Percentiles rank a stretch among this genome's conserved stretches.
Evolutionary conservation across 1,139 yeast genomes (phyloP).

Genomic region (Meyerozyma sp.): DNA sequence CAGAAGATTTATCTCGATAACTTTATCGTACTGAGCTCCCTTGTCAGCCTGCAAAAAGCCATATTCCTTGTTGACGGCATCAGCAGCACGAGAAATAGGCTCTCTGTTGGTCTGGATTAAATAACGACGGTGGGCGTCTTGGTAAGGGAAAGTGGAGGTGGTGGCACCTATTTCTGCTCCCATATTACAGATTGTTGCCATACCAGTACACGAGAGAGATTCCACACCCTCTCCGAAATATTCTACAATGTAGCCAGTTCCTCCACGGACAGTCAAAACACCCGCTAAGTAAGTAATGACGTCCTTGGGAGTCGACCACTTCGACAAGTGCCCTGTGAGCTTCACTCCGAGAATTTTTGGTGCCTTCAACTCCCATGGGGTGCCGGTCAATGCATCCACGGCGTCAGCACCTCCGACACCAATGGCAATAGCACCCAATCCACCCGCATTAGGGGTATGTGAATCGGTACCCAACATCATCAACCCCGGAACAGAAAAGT

Average conservation of each 20-base stretch:
- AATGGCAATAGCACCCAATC: conserved; percentile 92
- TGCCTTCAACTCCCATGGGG: conserved; percentile 99
- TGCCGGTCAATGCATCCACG: conserved; percentile 91
- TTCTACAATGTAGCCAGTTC: conserved; percentile 93
- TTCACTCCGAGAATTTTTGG: conserved; percentile 91
- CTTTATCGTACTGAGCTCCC: conserved; percentile 79
- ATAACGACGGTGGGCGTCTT: conserved; percentile 79
- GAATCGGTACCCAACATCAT: conserved; percentile 98
- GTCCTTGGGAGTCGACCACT: conserved; percentile 97
- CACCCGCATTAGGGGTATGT: conserved; percentile 98
- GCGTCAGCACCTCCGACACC: conserved; percentile 99
- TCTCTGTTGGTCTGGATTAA: conserved; percentile 75
- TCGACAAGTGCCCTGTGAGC: conserved; percentile 76
- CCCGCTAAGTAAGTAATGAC: conserved; percentile 91
- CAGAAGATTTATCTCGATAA: conserved; percentile 71
- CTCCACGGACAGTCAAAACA: conserved; percentile 87
- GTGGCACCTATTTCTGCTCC: conserved; percentile 99
- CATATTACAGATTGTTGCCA: conserved; percentile 99
- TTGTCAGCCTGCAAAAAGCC: conserved; percentile 72
- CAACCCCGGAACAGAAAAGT: conserved; percentile 89
- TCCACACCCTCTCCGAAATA: conserved; percentile 93
- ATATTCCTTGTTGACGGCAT: conserved; percentile 53
- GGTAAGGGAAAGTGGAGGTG: conserved; percentile 94
- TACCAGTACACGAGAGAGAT: conserved; percentile 88
- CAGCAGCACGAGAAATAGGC: conserved; percentile 76